Percentiles rank a stretch among this genome's conserved stretches.
Conservation (phyloP, 2,329 filamentous ascomycete genomes). For the Elsinoe ampelina region DNA sequence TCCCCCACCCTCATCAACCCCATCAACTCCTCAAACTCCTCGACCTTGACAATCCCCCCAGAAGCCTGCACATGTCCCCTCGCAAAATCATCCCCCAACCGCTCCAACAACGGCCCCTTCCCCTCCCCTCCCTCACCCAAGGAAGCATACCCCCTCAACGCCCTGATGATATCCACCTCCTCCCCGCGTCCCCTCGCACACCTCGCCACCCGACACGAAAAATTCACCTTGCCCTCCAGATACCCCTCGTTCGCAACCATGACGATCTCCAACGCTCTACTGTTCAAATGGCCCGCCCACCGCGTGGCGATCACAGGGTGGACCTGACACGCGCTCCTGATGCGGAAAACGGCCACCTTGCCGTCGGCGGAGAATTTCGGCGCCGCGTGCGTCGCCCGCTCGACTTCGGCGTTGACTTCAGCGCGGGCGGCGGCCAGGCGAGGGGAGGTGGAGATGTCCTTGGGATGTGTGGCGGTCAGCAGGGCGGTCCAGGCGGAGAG, state of each 20-base stretch:
- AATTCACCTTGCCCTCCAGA: conserved; percentile 53
- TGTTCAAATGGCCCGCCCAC: conserved; percentile 54
- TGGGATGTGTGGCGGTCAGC: conserved; percentile 41
- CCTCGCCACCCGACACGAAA: conserved; percentile 54
- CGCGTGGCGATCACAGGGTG: conserved; percentile 59
- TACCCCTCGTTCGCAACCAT: conserved; percentile 61
- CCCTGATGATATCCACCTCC: conserved; percentile 55
- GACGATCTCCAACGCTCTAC: conserved; percentile 52
- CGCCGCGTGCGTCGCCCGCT: conserved; percentile 51
- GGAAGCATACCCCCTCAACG: conserved; percentile 43
- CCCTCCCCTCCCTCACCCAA: conserved; percentile 19
- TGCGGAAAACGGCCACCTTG: conserved; percentile 53
- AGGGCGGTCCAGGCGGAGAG: conserved; percentile 52
- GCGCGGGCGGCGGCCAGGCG: conserved; percentile 45
- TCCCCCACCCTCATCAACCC: conserved; percentile 49
- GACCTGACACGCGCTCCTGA: conserved; percentile 51
- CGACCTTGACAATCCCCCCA: conserved; percentile 52
- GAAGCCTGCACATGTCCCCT: conserved; percentile 59
- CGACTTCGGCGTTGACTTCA: conserved; percentile 53
- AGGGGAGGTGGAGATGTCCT: conserved; percentile 41
- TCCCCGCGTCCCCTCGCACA: conserved; percentile 45
- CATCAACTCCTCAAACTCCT: conserved; percentile 58
- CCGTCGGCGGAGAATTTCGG: conserved; percentile 56
- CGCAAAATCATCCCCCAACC: conserved; percentile 55
- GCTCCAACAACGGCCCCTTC: conserved; percentile 30